phyloP scores from a whole-genome alignment of 192 early-diverging fungal species.

The Gorgonomyces haynaldii region DNA sequence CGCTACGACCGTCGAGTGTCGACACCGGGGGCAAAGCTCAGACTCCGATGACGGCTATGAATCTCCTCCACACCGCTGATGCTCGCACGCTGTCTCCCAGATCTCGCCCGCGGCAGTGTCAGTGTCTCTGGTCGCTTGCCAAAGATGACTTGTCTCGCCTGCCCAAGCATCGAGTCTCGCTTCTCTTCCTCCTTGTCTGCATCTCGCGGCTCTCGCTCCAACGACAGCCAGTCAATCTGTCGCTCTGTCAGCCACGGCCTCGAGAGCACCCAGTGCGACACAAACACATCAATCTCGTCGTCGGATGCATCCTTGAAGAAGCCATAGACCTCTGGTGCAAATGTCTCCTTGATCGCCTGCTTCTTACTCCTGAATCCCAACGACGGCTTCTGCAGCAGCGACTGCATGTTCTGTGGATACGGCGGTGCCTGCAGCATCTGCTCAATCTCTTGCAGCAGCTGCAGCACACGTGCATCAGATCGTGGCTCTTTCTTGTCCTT shows the following conservation, averaged over 20 bases:
- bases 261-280: constrained; percentile 59
- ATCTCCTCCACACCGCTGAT: too few relatives aligned
- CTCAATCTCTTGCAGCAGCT: constrained; percentile 1
- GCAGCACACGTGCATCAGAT: constrained; percentile 7
- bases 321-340: neutral
- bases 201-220: constrained; percentile 41
- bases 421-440: neutral
- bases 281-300: constrained; percentile 46
- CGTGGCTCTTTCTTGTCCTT: constrained; percentile 36
- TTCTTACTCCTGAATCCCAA: too few relatives aligned
- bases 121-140: too few relatives aligned
- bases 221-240: constrained; percentile 62
- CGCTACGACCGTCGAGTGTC: too few relatives aligned
- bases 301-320: constrained; percentile 34
- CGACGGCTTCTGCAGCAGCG: too few relatives aligned
- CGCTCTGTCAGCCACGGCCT: constrained; percentile 62
- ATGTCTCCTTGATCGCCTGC: too few relatives aligned
- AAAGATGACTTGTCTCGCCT: too few relatives aligned
- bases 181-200: neutral
- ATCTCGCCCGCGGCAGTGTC: too few relatives aligned
- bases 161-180: too few relatives aligned
- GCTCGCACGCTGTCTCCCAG: too few relatives aligned
- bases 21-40: too few relatives aligned
- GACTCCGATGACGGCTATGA: too few relatives aligned
- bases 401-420: constrained; percentile 14